Evolutionary conservation across 2,329 filamentous ascomycete species (phyloP), one percentile per base, ranked within the genome.

Genomic region (Kalmusia sp.): DNA sequence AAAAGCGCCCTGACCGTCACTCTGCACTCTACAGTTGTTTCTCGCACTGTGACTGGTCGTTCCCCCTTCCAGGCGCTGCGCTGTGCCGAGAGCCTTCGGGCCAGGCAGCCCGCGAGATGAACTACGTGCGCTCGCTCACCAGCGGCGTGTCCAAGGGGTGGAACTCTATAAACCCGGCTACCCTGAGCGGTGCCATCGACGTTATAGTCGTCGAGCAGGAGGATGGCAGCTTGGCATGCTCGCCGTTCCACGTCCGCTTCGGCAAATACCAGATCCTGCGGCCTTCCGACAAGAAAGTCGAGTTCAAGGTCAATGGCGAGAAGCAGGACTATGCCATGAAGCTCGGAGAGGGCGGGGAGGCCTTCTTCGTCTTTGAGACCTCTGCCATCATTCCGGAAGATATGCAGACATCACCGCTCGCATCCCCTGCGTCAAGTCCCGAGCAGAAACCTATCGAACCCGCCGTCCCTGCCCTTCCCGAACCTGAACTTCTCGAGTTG

Each of bases 91-190:
- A 49, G 45, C 51, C 52, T 27, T 12, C 53, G 31, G 49, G 51
- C 51, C 54, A 35, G 37, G 40, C 25, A 43, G 44, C 27, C 31
- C 61, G 67, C 71, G 81, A 75, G 58, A 98, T 98, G 95, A 93
- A 98, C 83, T 98, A 98, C 90, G 93, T 98, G 64, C 87, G 95
- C 65, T 96, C 93, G 71, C 86, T 98, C 67, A 95, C 92, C 76
- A 93, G 93, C 74, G 96, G 92, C 47, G 93, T 99, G 68, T 96
- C 93, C 66, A 97, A 95, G 79, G 93, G 95, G 76, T 99, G 95
- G 95, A 99, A 99, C 78, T 97, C 93, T 22, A 96, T 99, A 82
- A 99, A 99, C 76, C 95, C 95, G 45, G 92, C 95, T 38, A 99
- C 95, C 11, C 85, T 99, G 52, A 96, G 92, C 79, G 95, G 95